phyloP scores from a whole-genome alignment of 352 stramenopile species.

The Elongisporangium senticosum region DNA sequence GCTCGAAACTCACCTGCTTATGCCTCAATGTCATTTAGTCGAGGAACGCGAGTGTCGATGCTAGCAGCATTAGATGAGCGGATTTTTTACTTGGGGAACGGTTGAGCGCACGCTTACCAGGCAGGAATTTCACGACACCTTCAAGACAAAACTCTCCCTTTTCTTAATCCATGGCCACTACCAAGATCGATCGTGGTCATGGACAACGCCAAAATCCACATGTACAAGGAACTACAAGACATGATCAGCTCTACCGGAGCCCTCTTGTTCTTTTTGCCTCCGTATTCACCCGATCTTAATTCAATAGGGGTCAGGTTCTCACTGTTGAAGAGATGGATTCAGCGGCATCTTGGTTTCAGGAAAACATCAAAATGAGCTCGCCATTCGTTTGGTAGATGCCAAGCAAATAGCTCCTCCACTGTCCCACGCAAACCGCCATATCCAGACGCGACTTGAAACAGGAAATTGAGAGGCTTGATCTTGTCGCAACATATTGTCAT shows the following conservation, averaged over 20 bases:
- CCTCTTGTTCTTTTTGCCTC: constrained; percentile 33
- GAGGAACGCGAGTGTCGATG: constrained; percentile 9
- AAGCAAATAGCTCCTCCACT: too few relatives aligned
- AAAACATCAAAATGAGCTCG: too few relatives aligned
- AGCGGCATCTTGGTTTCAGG: too few relatives aligned
- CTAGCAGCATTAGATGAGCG: constrained; percentile 11
- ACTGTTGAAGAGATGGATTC: too few relatives aligned
- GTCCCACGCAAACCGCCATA: too few relatives aligned
- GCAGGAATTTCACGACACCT: constrained; percentile 79
- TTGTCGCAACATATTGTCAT: too few relatives aligned
- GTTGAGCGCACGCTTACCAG: constrained; percentile 42
- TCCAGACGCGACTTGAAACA: too few relatives aligned
- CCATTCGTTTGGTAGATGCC: too few relatives aligned
- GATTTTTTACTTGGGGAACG: constrained; percentile 10
- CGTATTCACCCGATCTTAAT: too few relatives aligned
- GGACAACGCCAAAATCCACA: constrained; percentile 58
- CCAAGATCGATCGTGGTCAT: constrained; percentile 74
- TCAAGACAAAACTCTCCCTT: constrained; percentile 60
- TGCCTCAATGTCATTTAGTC: constrained; percentile 6
- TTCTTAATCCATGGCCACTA: constrained; percentile 85
- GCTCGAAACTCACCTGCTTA: constrained; percentile 2
- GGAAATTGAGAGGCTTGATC: too few relatives aligned
- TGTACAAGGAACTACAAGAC: constrained; percentile 90
- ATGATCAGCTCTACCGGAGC: constrained; percentile 92
- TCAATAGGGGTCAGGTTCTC: too few relatives aligned